Conservation (phyloP, 257 asterid genomes). For the Scutellaria barbata region DNA sequence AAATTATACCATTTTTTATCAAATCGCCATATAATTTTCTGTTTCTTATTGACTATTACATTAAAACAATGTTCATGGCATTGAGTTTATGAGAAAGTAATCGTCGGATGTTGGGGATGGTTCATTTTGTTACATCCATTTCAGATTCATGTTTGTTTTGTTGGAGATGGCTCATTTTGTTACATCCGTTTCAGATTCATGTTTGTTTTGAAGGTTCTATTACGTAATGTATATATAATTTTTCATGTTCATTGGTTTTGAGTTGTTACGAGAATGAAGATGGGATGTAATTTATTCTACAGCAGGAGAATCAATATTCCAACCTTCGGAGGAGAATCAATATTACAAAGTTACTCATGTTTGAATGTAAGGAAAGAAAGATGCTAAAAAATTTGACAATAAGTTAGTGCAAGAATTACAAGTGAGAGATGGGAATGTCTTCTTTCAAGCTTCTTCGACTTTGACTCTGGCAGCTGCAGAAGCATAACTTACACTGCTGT, state of each 20-base stretch:
- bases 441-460: constrained; percentile 39
- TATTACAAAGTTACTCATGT: background rate
- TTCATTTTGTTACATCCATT: background rate
- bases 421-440: too few species aligned
- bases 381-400: background rate
- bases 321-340: background rate
- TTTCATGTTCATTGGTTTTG: too few species aligned
- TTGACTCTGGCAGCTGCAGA: constrained; percentile 84
- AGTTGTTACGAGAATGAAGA: too few species aligned
- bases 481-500: constrained; percentile 98
- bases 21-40: constrained; percentile 2
- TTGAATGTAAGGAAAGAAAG: constrained; percentile 3
- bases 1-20: background rate
- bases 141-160: background rate
- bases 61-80: constrained; percentile 1
- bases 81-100: background rate
- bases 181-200: background rate
- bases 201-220: too few species aligned
- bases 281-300: too few species aligned
- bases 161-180: background rate
- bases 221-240: too few species aligned
- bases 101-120: background rate
- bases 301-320: too few species aligned
- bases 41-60: background rate
- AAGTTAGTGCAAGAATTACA: too few species aligned